These are phyloP conservation scores for Pinus taeda DNA, from an alignment of 75 land plant genomes.

Conservation along the genomic window DNA sequence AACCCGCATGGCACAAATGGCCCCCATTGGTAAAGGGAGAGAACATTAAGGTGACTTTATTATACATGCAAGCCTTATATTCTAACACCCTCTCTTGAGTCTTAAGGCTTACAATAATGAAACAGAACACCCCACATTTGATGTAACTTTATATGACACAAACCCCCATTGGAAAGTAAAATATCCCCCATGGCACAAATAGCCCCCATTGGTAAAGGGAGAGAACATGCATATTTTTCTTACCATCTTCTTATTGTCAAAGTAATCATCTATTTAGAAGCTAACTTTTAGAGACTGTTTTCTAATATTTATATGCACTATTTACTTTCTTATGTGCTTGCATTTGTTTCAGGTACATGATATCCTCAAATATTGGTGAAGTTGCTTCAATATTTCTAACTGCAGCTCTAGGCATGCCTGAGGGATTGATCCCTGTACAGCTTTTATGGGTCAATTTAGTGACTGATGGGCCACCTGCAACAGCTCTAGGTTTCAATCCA, in stretches of 20 bases:
- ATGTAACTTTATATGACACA: too few species aligned
- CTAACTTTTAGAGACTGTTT: neutral
- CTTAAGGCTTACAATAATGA: too few species aligned
- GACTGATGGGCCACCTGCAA: constrained; percentile 96
- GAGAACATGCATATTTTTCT: too few species aligned
- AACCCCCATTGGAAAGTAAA: too few species aligned
- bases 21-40: too few species aligned
- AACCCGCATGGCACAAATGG: too few species aligned
- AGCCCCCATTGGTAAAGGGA: too few species aligned
- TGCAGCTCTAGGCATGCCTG: constrained; percentile 90
- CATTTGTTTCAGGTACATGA: constrained; percentile 73
- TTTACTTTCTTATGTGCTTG: neutral
- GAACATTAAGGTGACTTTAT: too few species aligned
- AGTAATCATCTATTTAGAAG: neutral
- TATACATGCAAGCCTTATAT: too few species aligned
- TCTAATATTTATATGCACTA: neutral
- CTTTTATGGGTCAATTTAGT: constrained; percentile 96
- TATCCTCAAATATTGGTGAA: constrained; percentile 95
- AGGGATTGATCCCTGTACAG: constrained; percentile 92
- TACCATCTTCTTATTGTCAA: neutral
- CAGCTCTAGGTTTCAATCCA: constrained; percentile 93
- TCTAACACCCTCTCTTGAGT: too few species aligned
- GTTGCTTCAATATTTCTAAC: constrained; percentile 90
- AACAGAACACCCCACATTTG: too few species aligned
- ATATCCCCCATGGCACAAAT: too few species aligned